A percentile compares a stretch with the other conserved stretches of the same genome.
Conservation (phyloP, 2,329 filamentous ascomycete genomes). For the Ophiostoma populinum region DNA sequence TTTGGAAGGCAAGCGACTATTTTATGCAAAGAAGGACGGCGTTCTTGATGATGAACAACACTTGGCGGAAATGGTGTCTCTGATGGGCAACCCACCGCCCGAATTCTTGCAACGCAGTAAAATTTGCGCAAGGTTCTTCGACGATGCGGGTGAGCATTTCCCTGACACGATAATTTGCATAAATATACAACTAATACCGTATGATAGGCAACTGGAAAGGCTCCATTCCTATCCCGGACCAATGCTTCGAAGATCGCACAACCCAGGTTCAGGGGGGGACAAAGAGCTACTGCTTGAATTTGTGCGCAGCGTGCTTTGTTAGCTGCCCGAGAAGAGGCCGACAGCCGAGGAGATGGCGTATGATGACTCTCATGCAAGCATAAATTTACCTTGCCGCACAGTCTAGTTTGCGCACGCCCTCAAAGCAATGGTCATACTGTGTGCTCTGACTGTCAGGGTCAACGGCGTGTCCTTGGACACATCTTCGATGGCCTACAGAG, state of each 20-base stretch:
- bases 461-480: too few relatives aligned
- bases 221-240: neutral
- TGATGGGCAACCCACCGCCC: neutral
- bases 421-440: too few relatives aligned
- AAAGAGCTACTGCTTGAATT: constrained; percentile 1
- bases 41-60: neutral
- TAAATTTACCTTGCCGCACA: neutral
- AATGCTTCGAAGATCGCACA: neutral
- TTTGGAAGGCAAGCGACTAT: neutral
- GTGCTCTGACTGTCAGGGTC: too few relatives aligned
- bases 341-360: neutral
- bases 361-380: constrained; percentile 1
- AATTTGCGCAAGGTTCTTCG: neutral
- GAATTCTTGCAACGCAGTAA: neutral
- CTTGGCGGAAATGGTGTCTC: neutral
- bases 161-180: neutral
- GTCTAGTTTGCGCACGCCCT: neutral
- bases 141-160: neutral
- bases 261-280: neutral
- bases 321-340: neutral
- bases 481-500: too few relatives aligned
- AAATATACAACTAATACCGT: neutral
- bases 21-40: neutral
- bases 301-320: constrained; percentile 1
- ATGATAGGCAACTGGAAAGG: neutral